Conservation (phyloP, 257 asterid species). For the Solanum gracilifrons region DNA sequence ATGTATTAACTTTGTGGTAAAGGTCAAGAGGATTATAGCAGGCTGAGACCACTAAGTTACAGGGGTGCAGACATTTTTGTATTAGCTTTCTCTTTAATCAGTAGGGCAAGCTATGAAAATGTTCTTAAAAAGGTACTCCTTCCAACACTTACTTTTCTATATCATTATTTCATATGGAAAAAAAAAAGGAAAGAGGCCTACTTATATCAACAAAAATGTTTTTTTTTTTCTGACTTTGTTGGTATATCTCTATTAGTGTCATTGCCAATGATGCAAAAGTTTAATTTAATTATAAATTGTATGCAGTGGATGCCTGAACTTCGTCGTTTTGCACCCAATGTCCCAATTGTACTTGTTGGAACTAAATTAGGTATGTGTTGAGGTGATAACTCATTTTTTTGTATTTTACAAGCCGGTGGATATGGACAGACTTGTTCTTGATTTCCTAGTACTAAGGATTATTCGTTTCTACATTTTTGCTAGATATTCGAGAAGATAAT, state of each 20-base stretch:
- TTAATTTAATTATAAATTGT: neutral
- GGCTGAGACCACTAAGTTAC: conserved; percentile 70
- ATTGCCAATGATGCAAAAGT: neutral
- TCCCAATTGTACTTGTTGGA: conserved; percentile 74
- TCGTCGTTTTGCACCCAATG: conserved; percentile 74
- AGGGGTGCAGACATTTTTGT: conserved; percentile 81
- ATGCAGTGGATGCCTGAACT: conserved; percentile 79
- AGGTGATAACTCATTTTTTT: neutral
- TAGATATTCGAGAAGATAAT: neutral
- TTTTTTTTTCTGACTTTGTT: neutral
- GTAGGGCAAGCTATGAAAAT: conserved; percentile 79
- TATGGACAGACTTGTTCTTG: neutral
- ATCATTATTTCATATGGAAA: neutral
- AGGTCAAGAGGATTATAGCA: conserved; percentile 79
- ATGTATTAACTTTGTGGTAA: neutral
- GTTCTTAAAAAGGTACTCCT: conserved; percentile 53
- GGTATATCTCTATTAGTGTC: neutral
- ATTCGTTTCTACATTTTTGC: neutral
- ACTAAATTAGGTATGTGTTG: conserved; percentile 48
- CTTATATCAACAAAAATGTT: neutral
- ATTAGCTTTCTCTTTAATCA: conserved; percentile 65
- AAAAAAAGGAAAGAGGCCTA: neutral
- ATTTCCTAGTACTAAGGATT: neutral
- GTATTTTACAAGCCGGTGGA: neutral
- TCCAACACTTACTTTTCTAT: neutral